Percentiles rank a stretch among this genome's conserved stretches.
Conservation (phyloP, 768 basidiomycete species). For the Tephrocybe sp. region DNA sequence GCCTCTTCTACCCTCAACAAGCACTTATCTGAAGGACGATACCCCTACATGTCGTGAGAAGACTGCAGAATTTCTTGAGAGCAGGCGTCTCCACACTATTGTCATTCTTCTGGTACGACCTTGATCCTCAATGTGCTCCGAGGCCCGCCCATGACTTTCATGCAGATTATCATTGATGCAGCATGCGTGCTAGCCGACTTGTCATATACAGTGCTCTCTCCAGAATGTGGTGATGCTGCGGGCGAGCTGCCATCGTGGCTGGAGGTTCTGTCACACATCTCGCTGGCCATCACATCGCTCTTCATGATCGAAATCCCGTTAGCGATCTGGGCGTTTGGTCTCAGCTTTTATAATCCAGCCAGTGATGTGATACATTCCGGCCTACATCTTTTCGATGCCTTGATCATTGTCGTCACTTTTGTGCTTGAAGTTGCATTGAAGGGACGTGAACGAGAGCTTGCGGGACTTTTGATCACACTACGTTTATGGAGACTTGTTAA, state of each 20-base stretch:
- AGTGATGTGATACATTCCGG: conserved; percentile 50
- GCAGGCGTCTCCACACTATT: conserved; percentile 48
- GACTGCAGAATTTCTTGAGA: conserved; percentile 53
- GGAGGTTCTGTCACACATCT: conserved; percentile 57
- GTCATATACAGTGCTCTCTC: conserved; percentile 61
- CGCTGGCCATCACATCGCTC: conserved; percentile 65
- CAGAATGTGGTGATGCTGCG: conserved; percentile 38
- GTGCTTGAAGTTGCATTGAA: conserved; percentile 67
- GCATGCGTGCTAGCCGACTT: conserved; percentile 73
- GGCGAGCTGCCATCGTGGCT: conserved; percentile 61
- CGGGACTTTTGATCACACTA: conserved; percentile 65
- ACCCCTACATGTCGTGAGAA: conserved; percentile 27
- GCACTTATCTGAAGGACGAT: conserved; percentile 1
- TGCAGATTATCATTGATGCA: conserved; percentile 63
- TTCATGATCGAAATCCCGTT: conserved; percentile 81
- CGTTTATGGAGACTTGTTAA: conserved; percentile 84
- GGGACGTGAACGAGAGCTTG: conserved; percentile 71
- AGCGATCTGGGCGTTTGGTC: conserved; percentile 64
- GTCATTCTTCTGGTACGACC: conserved; percentile 58
- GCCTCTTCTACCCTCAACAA: conserved; percentile 38
- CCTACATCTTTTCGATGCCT: conserved; percentile 75
- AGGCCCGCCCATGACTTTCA: neutral
- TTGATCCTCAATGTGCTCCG: neutral
- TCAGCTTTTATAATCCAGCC: conserved; percentile 62
- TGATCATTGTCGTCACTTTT: conserved; percentile 73